Evolutionary conservation across 805 yeast genomes (phyloP).

Genomic region (Wickerhamiella cacticola): DNA sequence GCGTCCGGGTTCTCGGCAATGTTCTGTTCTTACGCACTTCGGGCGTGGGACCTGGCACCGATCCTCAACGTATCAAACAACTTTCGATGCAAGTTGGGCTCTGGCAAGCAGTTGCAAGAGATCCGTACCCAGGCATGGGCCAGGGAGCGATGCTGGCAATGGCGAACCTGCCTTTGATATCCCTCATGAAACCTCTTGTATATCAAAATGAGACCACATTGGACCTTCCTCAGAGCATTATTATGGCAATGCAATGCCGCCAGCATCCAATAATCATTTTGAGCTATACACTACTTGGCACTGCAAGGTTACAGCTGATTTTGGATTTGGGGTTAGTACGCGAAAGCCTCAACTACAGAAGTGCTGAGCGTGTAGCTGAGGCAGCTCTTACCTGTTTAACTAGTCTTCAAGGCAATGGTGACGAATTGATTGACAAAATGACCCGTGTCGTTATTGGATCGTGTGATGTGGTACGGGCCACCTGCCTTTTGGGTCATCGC

Average conservation of each 20-base stretch:
- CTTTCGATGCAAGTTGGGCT: slow-evolving; percentile 5
- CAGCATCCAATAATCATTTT: slow-evolving; percentile 15
- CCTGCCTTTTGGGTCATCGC: slow-evolving; percentile 21
- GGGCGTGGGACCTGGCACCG: not conserved
- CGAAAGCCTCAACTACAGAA: slow-evolving; percentile 11
- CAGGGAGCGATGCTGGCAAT: slow-evolving; percentile 14
- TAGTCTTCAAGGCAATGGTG: not conserved
- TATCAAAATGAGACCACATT: not conserved
- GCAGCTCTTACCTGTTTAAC: slow-evolving; percentile 13
- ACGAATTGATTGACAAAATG: slow-evolving; percentile 12
- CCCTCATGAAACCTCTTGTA: slow-evolving; percentile 11
- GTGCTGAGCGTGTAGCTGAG: slow-evolving; percentile 14
- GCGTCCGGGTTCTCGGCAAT: slow-evolving; percentile 13
- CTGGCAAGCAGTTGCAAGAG: slow-evolving; percentile 11
- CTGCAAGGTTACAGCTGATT: slow-evolving; percentile 7
- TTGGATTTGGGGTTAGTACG: slow-evolving; percentile 12
- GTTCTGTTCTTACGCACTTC: slow-evolving; percentile 9
- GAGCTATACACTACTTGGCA: slow-evolving; percentile 13
- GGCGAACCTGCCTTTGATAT: slow-evolving; percentile 8
- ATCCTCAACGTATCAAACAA: not conserved
- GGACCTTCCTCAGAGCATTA: slow-evolving; percentile 2
- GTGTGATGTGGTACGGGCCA: slow-evolving; percentile 22
- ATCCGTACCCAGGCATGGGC: slow-evolving; percentile 14
- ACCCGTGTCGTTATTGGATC: slow-evolving; percentile 20
- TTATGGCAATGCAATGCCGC: slow-evolving; percentile 9